Evolutionary conservation across 73 alveolate species (phyloP).

Genomic region (Paramecium caudatum): DNA sequence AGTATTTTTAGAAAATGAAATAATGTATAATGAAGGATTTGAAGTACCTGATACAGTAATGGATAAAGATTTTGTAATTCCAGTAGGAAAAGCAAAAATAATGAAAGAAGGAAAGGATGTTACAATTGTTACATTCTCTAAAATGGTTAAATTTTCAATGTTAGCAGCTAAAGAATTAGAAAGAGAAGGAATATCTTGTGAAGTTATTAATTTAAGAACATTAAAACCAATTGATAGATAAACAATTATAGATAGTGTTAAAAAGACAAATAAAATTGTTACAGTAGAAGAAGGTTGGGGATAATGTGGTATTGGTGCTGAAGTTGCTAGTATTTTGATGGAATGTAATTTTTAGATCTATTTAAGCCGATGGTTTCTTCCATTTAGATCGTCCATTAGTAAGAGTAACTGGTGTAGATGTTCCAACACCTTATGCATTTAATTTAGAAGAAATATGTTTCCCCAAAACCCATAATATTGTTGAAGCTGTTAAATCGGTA

Average conservation of each 20-base stretch:
- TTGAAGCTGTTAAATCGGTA: conserved; percentile 79
- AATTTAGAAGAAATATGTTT: conserved; percentile 85
- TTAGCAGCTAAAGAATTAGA: conserved; percentile 88
- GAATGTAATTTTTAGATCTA: conserved; percentile 69
- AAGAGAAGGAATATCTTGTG: conserved; percentile 87
- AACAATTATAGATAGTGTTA: conserved; percentile 86
- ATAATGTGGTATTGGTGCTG: conserved; percentile 94
- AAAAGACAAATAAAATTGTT: conserved; percentile 90
- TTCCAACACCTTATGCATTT: conserved; percentile 91
- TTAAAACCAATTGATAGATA: conserved; percentile 89
- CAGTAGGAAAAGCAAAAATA: conserved; percentile 89
- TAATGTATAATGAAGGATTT: conserved; percentile 88
- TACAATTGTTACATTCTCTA: conserved; percentile 88
- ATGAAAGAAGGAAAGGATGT: conserved; percentile 89
- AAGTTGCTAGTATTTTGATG: conserved; percentile 88
- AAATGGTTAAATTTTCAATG: conserved; percentile 86
- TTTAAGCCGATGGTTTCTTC: conserved; percentile 84
- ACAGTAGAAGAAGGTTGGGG: conserved; percentile 97
- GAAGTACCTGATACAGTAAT: conserved; percentile 83
- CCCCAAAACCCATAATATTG: conserved; percentile 85
- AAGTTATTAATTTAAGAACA: conserved; percentile 87
- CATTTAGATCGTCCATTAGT: conserved; percentile 94
- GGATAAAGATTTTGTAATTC: conserved; percentile 86
- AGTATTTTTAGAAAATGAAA: conserved; percentile 92
- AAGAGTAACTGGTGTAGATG: conserved; percentile 94